These are phyloP conservation scores for Akanthomyces muscarius DNA, from an alignment of 2,329 filamentous ascomycete genomes.

Conservation along the genomic window DNA sequence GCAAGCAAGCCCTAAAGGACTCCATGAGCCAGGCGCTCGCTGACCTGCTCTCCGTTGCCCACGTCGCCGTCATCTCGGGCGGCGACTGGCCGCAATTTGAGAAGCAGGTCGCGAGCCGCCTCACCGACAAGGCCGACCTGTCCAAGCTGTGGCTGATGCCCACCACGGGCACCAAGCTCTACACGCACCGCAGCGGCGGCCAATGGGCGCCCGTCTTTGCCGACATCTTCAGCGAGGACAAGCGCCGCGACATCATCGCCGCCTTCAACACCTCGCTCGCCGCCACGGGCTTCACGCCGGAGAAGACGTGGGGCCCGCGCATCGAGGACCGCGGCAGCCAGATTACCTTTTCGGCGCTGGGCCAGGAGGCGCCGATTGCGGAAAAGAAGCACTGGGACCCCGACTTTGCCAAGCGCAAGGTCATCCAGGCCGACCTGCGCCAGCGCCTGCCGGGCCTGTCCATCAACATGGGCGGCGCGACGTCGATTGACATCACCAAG, in stretches of 20 bases:
- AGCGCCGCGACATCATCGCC: slow-evolving; percentile 28
- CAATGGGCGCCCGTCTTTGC: slow-evolving; percentile 33
- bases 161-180: slow-evolving; percentile 29
- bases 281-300: slow-evolving; percentile 35
- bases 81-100: slow-evolving; percentile 41
- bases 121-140: slow-evolving; percentile 32
- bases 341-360: slow-evolving; percentile 40
- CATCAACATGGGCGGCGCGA: slow-evolving; percentile 39
- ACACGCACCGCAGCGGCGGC: slow-evolving; percentile 26
- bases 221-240: slow-evolving; percentile 29
- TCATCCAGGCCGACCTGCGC: slow-evolving; percentile 35
- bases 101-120: slow-evolving; percentile 36
- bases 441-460: slow-evolving; percentile 34
- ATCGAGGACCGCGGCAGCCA: slow-evolving; percentile 40
- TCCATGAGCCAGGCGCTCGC: slow-evolving; percentile 9
- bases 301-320: slow-evolving; percentile 35
- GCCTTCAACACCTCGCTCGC: slow-evolving; percentile 34
- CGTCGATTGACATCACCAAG: slow-evolving; percentile 37
- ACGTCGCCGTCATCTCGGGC: slow-evolving; percentile 39
- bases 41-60: slow-evolving; percentile 32
- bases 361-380: slow-evolving; percentile 34
- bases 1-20: slow-evolving; percentile 12
- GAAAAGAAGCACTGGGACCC: slow-evolving; percentile 37
- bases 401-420: slow-evolving; percentile 36
- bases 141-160: slow-evolving; percentile 40